phyloP scores from a whole-genome alignment of 2,329 filamentous ascomycete genomes.

The Dactylellina parvicollis region DNA sequence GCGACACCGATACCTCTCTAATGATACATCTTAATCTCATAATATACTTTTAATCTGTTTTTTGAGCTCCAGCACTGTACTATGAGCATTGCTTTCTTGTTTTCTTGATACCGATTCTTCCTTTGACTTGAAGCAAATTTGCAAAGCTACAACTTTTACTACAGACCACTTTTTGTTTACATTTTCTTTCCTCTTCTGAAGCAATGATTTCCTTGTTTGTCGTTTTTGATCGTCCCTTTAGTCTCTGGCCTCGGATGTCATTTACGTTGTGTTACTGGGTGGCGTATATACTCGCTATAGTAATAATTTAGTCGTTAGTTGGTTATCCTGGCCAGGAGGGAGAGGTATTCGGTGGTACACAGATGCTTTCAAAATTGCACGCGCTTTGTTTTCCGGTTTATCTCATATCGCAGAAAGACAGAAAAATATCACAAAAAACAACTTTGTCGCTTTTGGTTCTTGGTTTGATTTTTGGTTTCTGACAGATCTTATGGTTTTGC shows the following conservation, averaged over 20 bases:
- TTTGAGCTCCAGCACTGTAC: slow-evolving; percentile 36
- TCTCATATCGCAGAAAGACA: slow-evolving; percentile 14
- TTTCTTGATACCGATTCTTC: slow-evolving; percentile 8
- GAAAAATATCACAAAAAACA: slow-evolving; percentile 31
- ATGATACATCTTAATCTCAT: slow-evolving; percentile 54
- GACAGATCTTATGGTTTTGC: slow-evolving; percentile 19
- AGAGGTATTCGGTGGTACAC: slow-evolving; percentile 55
- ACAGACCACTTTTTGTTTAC: slow-evolving; percentile 13
- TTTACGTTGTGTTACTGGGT: slow-evolving; percentile 46
- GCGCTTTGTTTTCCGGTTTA: slow-evolving; percentile 19
- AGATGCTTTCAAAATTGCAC: slow-evolving; percentile 20
- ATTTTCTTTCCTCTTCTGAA: slow-evolving; percentile 5
- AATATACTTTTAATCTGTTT: slow-evolving; percentile 43
- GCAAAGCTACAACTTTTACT: too few relatives aligned
- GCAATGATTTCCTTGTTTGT: slow-evolving; percentile 14
- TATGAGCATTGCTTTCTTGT: slow-evolving; percentile 40
- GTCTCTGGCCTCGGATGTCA: slow-evolving; percentile 43
- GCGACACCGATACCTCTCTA: slow-evolving; percentile 55
- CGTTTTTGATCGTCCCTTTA: slow-evolving; percentile 24
- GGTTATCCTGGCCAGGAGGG: slow-evolving; percentile 24
- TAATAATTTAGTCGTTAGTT: slow-evolving; percentile 51
- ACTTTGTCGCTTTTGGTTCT: slow-evolving; percentile 10
- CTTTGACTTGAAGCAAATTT: background rate
- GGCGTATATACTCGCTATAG: slow-evolving; percentile 53
- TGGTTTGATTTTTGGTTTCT: slow-evolving; percentile 17